These are phyloP conservation scores for Pythium periplocum DNA, from an alignment of 352 stramenopile genomes.

Conservation along the genomic window DNA sequence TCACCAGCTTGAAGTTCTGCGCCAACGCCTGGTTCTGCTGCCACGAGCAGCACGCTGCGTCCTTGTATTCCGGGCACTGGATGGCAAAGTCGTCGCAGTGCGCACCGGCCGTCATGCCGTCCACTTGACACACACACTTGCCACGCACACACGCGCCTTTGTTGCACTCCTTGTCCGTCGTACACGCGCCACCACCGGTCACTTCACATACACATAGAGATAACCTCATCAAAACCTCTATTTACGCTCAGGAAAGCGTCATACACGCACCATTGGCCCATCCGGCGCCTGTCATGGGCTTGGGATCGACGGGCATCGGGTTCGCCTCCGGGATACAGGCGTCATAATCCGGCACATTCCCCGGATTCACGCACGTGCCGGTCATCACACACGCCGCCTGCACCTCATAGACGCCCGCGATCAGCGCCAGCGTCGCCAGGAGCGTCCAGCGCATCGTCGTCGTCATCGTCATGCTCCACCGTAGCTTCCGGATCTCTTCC, in stretches of 20 bases:
- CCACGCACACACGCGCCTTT: slow-evolving; percentile 47
- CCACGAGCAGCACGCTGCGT: slow-evolving; percentile 82
- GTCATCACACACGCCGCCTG: slow-evolving; percentile 56
- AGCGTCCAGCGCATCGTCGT: not conserved
- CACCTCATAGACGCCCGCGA: not conserved
- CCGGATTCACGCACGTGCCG: slow-evolving; percentile 70
- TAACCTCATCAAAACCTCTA: not conserved
- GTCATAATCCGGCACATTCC: slow-evolving; percentile 66
- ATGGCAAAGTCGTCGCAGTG: slow-evolving; percentile 70
- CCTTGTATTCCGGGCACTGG: slow-evolving; percentile 83
- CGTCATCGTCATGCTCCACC: not conserved
- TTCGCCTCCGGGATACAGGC: slow-evolving; percentile 67
- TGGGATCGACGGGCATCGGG: slow-evolving; percentile 6
- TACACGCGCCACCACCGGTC: slow-evolving; percentile 62
- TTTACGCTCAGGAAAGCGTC: no score
- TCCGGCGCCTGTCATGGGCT: slow-evolving; percentile 30
- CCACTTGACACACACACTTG: slow-evolving; percentile 44
- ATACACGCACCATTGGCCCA: slow-evolving; percentile 34
- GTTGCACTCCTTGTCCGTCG: slow-evolving; percentile 44
- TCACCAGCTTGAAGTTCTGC: slow-evolving; percentile 80
- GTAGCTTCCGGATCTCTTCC: slow-evolving; percentile 4
- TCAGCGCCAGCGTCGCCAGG: not conserved
- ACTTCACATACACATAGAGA: slow-evolving; percentile 16
- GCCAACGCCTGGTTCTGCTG: slow-evolving; percentile 87
- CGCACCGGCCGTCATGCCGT: slow-evolving; percentile 66